Conservation (phyloP, 1,284 basidiomycete species). For the Ceratobasidium sp. region DNA sequence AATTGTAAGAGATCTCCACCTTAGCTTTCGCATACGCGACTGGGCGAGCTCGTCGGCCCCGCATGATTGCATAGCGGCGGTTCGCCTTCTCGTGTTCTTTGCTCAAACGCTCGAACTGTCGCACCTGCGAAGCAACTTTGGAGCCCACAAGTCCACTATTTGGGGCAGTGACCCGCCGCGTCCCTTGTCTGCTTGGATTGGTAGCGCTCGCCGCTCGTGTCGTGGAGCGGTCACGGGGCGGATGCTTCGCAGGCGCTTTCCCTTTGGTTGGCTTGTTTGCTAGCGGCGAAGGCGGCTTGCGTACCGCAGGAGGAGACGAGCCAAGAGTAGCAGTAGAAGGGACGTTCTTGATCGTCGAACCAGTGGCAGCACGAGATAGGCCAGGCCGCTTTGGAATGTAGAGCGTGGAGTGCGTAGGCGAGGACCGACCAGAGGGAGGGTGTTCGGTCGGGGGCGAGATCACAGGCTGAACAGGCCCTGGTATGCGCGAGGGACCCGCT, state of each 20-base stretch:
- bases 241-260: slow-evolving; percentile 18
- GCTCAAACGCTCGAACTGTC: slow-evolving; percentile 76
- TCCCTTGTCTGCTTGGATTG: slow-evolving; percentile 22
- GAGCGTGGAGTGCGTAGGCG: slow-evolving; percentile 25
- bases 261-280: slow-evolving; percentile 29
- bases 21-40: slow-evolving; percentile 90
- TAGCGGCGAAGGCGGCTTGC: slow-evolving; percentile 5
- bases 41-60: slow-evolving; percentile 91
- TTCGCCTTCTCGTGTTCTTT: slow-evolving; percentile 68
- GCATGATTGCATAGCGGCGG: slow-evolving; percentile 78
- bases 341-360: slow-evolving; percentile 25
- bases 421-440: slow-evolving; percentile 21
- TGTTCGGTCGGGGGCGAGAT: slow-evolving; percentile 54
- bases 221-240: slow-evolving; percentile 40
- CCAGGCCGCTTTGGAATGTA: slow-evolving; percentile 35
- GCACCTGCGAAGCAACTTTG: slow-evolving; percentile 79
- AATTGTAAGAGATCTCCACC: slow-evolving; percentile 90
- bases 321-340: slow-evolving; percentile 8
- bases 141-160: slow-evolving; percentile 58
- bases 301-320: slow-evolving; percentile 6
- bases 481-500: slow-evolving; percentile 58
- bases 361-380: slow-evolving; percentile 34
- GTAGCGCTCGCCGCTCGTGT: slow-evolving; percentile 20
- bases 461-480: slow-evolving; percentile 68
- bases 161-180: slow-evolving; percentile 40